Evolutionary conservation across 1,139 yeast genomes (phyloP).

Genomic region (Diutina sp.): DNA sequence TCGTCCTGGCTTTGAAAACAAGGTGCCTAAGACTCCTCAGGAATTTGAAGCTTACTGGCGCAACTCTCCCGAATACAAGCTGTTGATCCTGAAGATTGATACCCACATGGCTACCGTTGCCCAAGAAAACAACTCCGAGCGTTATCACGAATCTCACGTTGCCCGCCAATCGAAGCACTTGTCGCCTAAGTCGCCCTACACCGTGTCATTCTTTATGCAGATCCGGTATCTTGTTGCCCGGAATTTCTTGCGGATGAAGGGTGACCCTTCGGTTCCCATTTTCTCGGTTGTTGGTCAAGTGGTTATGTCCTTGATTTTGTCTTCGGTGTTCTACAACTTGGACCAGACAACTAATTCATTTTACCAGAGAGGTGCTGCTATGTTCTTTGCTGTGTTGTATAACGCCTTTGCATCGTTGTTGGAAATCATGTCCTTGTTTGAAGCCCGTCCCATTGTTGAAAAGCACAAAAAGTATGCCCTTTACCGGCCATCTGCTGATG

Average conservation of each 20-base stretch:
- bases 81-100: conserved; percentile 6
- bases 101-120: conserved; percentile 22
- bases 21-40: conserved; percentile 15
- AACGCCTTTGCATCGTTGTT: conserved; percentile 10
- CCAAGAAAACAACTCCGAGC: conserved; percentile 19
- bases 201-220: conserved; percentile 9
- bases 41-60: conserved; percentile 10
- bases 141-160: conserved; percentile 7
- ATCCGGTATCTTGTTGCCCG: conserved; percentile 7
- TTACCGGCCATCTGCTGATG: conserved; percentile 10
- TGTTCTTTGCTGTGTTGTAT: conserved; percentile 10
- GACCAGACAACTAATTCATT: conserved; percentile 7
- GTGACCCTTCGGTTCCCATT: conserved; percentile 9
- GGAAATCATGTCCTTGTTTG: conserved; percentile 10
- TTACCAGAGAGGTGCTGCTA: conserved; percentile 9
- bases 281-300: conserved; percentile 9
- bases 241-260: conserved; percentile 8
- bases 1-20: conserved; percentile 41
- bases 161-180: conserved; percentile 8
- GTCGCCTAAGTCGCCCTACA: conserved; percentile 7
- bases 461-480: conserved; percentile 10
- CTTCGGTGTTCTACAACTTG: conserved; percentile 9
- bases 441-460: conserved; percentile 10
- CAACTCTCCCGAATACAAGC: conserved; percentile 6
- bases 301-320: conserved; percentile 8